Evolutionary conservation across 768 basidiomycete genomes (phyloP).

Genomic region (Sporobolomyces pararoseus): DNA sequence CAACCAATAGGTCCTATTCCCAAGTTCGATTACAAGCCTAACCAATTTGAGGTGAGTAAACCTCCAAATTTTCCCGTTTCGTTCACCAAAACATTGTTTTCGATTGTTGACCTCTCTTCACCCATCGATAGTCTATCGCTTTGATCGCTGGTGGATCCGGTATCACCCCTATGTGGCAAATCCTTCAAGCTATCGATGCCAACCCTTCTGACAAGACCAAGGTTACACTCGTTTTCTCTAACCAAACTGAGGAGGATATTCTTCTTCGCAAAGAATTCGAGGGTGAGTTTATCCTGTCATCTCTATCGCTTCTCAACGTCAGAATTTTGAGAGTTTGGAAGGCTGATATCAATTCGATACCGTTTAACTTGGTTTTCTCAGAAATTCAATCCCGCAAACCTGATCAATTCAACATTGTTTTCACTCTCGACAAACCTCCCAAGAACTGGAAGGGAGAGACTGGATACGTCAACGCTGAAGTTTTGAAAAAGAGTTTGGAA

Average conservation of each 20-base stretch:
- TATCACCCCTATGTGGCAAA: slow-evolving; percentile 56
- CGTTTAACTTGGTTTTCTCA: too few species aligned
- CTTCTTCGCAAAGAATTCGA: slow-evolving; percentile 77
- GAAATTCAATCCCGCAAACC: slow-evolving; percentile 52
- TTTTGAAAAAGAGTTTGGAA: slow-evolving; percentile 64
- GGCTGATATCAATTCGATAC: too few species aligned
- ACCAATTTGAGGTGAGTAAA: slow-evolving; percentile 56
- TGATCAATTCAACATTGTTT: slow-evolving; percentile 68
- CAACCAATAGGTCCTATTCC: slow-evolving; percentile 60
- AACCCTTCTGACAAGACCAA: slow-evolving; percentile 83
- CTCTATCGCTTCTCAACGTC: not conserved
- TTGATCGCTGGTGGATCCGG: slow-evolving; percentile 92
- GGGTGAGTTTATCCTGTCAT: not conserved
- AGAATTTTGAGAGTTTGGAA: not conserved
- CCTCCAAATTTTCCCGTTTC: not conserved
- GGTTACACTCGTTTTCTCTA: slow-evolving; percentile 86
- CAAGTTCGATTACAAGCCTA: slow-evolving; percentile 81
- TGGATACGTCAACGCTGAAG: slow-evolving; percentile 70
- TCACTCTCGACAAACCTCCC: slow-evolving; percentile 74
- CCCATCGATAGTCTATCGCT: slow-evolving; percentile 60
- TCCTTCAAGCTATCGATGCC: slow-evolving; percentile 37
- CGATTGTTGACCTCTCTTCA: too few species aligned
- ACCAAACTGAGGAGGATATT: slow-evolving; percentile 84
- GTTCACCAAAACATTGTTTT: not conserved
- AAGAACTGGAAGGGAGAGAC: slow-evolving; percentile 63